Conservation (phyloP, 352 stramenopile genomes). For the Phytophthora litchii region DNA sequence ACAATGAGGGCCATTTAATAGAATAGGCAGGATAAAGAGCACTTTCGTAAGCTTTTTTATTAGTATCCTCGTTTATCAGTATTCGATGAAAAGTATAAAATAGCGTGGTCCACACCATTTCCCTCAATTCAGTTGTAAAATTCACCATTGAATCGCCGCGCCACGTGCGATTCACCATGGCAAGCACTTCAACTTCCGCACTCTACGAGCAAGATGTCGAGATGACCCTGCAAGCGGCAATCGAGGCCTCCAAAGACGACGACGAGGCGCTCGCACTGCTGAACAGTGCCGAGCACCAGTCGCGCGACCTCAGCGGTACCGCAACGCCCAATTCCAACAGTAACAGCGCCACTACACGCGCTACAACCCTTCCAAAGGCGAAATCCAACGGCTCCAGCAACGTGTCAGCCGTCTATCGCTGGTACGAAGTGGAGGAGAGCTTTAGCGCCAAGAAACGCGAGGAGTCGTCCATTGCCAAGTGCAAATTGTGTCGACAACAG, state of each 20-base stretch:
- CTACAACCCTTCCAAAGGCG: not conserved
- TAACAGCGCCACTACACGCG: not conserved
- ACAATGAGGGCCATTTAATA: no score
- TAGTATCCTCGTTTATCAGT: no score
- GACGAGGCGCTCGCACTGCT: slow-evolving; percentile 7
- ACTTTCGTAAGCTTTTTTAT: no score
- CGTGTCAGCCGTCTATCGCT: slow-evolving; percentile 79
- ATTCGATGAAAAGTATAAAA: no score
- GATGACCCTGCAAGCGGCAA: slow-evolving; percentile 10
- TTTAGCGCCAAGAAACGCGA: slow-evolving; percentile 70
- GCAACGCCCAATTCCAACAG: not conserved
- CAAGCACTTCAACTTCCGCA: slow-evolving; percentile 5
- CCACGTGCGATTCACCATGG: slow-evolving; percentile 9
- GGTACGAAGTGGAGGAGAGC: slow-evolving; percentile 74
- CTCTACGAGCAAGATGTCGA: slow-evolving; percentile 9
- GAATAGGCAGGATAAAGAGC: no score
- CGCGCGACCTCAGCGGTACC: slow-evolving; percentile 1
- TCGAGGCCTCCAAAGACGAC: slow-evolving; percentile 10
- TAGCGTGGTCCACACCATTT: not conserved
- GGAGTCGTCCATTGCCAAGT: slow-evolving; percentile 74
- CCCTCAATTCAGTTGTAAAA: slow-evolving; percentile 11
- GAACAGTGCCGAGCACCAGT: not conserved
- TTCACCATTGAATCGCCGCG: slow-evolving; percentile 10
- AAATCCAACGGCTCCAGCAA: slow-evolving; percentile 14
- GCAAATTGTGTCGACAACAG: slow-evolving; percentile 61